Percentiles rank a stretch among this genome's conserved stretches.
These are phyloP conservation scores for Pseudogymnoascus sp. DNA, from an alignment of 2,329 filamentous ascomycete genomes.

Conservation along the genomic window DNA sequence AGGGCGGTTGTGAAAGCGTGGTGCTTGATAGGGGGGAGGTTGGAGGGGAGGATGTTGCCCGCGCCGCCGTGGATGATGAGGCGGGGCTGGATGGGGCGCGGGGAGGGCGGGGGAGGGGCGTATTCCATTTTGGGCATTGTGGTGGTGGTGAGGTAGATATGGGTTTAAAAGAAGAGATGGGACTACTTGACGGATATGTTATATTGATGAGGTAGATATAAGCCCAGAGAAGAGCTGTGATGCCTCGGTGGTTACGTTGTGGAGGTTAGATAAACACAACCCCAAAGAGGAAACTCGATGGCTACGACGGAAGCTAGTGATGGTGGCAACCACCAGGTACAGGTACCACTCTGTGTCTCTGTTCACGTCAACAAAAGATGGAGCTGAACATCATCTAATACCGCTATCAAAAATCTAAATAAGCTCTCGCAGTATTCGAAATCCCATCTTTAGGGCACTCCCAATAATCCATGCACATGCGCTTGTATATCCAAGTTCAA, in stretches of 20 bases:
- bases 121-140: conserved; percentile 1
- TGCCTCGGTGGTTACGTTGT: not conserved
- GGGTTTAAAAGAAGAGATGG: not conserved
- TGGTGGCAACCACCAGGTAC: not conserved
- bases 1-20: conserved; percentile 51
- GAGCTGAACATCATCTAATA: not conserved
- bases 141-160: not conserved
- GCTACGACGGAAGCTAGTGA: not conserved
- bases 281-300: not conserved
- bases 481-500: not conserved
- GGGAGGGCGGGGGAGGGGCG: not conserved
- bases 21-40: conserved; percentile 50
- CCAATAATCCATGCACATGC: not conserved
- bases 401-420: not conserved
- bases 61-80: conserved; percentile 67
- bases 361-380: not conserved
- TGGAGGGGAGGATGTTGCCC: conserved; percentile 55
- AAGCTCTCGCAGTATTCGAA: not conserved
- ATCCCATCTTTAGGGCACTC: not conserved
- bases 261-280: not conserved
- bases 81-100: conserved; percentile 35
- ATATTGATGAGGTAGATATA: not conserved
- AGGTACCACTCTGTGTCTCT: not conserved
- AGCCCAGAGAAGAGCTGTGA: not conserved
- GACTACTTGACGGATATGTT: not conserved